phyloP scores from a whole-genome alignment of 345 rosid genomes.

The Diplotaxis tenuifolia region DNA sequence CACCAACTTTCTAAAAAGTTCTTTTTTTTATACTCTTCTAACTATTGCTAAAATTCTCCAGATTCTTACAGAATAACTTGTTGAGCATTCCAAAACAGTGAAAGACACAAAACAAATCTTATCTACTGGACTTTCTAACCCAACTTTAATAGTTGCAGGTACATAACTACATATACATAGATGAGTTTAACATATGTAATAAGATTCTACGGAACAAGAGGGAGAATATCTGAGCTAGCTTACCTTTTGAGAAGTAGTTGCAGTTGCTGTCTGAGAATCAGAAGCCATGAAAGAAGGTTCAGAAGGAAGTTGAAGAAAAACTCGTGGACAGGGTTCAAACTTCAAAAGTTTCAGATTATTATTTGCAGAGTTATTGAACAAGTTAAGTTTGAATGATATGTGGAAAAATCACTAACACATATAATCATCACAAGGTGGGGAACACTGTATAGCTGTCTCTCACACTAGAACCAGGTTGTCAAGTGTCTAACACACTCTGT shows the following conservation, averaged over 20 bases:
- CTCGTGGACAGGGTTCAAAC: constrained; percentile 35
- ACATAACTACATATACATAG: not conserved
- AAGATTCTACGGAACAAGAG: not conserved
- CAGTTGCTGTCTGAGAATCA: constrained; percentile 32
- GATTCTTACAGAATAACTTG: not conserved
- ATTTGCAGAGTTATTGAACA: constrained; percentile 26
- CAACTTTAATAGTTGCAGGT: not conserved
- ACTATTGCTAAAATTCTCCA: constrained; percentile 18
- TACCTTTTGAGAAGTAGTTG: constrained; percentile 28
- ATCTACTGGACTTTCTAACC: not conserved
- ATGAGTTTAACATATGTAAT: not conserved
- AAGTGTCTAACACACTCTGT: constrained; percentile 40
- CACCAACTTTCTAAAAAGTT: constrained; percentile 17
- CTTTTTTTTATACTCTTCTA: not conserved
- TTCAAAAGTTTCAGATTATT: not conserved
- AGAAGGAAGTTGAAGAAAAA: constrained; percentile 14
- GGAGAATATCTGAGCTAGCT: not conserved
- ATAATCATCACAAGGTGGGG: constrained; percentile 33
- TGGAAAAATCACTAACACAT: constrained; percentile 6
- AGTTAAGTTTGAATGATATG: constrained; percentile 16
- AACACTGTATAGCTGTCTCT: constrained; percentile 38
- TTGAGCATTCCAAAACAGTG: not conserved
- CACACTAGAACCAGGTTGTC: constrained; percentile 36
- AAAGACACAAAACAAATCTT: not conserved
- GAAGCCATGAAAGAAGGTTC: constrained; percentile 40